Conservation (phyloP, 2,329 filamentous ascomycete species). For the Pyricularia grisea region DNA sequence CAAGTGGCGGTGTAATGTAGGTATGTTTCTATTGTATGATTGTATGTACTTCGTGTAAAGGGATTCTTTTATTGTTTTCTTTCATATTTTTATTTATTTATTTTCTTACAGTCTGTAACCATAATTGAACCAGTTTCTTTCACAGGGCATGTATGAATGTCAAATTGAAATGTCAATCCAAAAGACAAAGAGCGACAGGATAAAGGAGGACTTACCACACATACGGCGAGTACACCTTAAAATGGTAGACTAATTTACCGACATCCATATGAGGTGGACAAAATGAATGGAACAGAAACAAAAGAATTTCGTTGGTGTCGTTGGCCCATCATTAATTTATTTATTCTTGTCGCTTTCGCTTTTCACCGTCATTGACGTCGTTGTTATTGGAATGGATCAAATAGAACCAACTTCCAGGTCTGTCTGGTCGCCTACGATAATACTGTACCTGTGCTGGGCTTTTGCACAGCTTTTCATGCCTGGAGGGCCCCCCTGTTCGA, state of each 20-base stretch:
- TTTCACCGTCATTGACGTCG: not conserved
- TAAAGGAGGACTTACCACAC: not conserved
- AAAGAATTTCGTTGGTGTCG: too few relatives aligned
- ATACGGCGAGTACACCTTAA: not conserved
- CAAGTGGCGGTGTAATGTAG: not conserved
- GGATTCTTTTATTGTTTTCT: too few relatives aligned
- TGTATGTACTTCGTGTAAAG: not conserved
- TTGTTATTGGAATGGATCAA: not conserved
- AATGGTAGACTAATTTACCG: not conserved
- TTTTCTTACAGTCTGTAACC: not conserved
- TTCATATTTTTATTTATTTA: too few relatives aligned
- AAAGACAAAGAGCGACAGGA: not conserved
- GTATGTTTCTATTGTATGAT: not conserved
- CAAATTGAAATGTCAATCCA: not conserved
- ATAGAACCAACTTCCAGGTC: not conserved
- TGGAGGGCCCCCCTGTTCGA: not conserved
- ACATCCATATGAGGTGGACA: not conserved
- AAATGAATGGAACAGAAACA: too few relatives aligned
- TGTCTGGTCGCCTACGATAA: not conserved
- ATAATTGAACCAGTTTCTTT: not conserved
- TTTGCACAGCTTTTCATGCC: not conserved
- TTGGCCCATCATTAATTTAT: not conserved
- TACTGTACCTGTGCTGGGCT: not conserved
- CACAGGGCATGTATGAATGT: not conserved
- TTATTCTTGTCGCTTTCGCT: not conserved